Evolutionary conservation across 23 red algal genomes (phyloP).

Genomic region (Agarophyton chilense): DNA sequence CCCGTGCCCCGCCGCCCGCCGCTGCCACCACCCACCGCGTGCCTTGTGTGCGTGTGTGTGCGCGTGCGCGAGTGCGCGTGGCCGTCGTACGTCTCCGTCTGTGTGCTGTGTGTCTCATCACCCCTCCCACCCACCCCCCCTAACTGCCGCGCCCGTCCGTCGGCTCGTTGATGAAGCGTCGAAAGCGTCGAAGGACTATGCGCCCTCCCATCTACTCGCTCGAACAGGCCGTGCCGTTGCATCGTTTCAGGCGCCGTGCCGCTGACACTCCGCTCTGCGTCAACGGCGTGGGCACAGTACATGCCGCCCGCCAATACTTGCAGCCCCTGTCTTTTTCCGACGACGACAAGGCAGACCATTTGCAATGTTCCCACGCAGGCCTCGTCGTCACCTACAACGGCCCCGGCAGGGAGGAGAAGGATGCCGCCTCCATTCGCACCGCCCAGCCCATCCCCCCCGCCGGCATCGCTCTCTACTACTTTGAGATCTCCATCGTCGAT

Average conservation of each 20-base stretch:
- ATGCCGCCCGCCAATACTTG: not conserved
- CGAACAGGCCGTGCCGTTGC: conserved; percentile 26
- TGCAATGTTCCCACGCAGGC: conserved; percentile 51
- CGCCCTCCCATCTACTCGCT: conserved; percentile 51
- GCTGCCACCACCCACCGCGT: too few species aligned
- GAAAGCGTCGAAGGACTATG: conserved; percentile 71
- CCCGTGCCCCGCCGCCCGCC: not conserved
- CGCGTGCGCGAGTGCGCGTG: too few species aligned
- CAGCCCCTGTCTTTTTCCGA: conserved; percentile 48
- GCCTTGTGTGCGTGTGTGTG: too few species aligned
- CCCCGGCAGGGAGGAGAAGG: conserved; percentile 81
- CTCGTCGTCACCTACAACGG: conserved; percentile 75
- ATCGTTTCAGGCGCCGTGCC: conserved; percentile 54
- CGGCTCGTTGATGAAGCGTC: conserved; percentile 64
- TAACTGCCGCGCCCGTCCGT: not conserved
- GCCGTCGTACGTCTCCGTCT: too few species aligned
- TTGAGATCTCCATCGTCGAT: conserved; percentile 83
- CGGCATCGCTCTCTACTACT: conserved; percentile 89
- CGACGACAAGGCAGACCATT: conserved; percentile 58
- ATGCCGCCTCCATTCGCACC: conserved; percentile 90
- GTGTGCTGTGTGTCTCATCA: too few species aligned
- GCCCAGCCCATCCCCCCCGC: conserved; percentile 58
- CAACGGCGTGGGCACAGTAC: conserved; percentile 50
- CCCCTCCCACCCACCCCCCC: not conserved
- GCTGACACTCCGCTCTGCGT: conserved; percentile 51